Base-by-base conservation (phyloP, 768 basidiomycete species). In the Cystofilobasidium bisporidii region DNA sequence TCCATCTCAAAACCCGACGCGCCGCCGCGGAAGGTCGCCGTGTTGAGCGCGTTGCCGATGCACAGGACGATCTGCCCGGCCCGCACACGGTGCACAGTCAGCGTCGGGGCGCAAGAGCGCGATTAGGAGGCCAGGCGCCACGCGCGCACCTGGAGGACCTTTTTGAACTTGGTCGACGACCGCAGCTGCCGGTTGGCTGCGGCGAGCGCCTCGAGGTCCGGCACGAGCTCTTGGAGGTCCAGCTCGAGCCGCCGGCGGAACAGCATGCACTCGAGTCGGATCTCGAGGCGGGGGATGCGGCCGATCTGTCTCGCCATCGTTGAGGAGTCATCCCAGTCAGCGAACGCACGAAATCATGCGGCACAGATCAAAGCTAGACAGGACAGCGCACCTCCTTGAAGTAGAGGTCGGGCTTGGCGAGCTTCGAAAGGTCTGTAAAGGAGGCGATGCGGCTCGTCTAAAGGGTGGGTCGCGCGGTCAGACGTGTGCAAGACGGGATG, bases 1-100 rank as follows among this genome's bases (percentile, higher is more conserved):
- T 89, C 87, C 30, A 97, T 79, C 72, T 86, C 87, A 78, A 97
- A 94, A 1, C 92, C 93, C 5, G 79, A 79, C 18, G 92, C 92
- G 40, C 84, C 82, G 22, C 92, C 92, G 45, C 91, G 84, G 77
- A 89, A 91, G 0, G 83, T 87, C 1, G 87, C 85, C 0, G 82
- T 82, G 75, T 97, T 96, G 70, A 97, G 76, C 0, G 82, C 82
- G 72, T 96, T 97, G 0, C 92, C 92, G 22, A 94, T 79, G 1
- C 81, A 77, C 2, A 96, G 80, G 0, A 94, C 83, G 61, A 83
- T 82, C 86, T 91, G n/a, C n/a, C n/a, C n/a, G n/a, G n/a, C n/a
- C n/a, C n/a, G n/a, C n/a, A n/a, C n/a, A n/a, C n/a, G n/a, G n/a
- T n/a, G n/a, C n/a, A n/a, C n/a, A n/a, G n/a, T n/a, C n/a, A n/a